Evolutionary conservation across 169 alveolate genomes (phyloP).

Genomic region (Sarcocystis neurona): DNA sequence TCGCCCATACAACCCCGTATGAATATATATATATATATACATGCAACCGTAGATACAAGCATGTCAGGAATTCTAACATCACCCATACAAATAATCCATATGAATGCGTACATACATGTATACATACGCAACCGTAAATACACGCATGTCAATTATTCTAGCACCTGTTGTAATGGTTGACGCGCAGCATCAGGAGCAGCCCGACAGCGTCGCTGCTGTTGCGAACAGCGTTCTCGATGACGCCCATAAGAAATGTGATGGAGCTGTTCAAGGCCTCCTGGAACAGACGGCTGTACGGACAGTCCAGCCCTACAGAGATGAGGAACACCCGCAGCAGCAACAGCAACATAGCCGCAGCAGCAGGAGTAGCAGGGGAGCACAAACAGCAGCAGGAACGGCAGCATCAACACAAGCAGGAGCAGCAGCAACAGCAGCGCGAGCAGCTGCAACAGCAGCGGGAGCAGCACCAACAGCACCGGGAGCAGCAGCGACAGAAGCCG

Average conservation of each 20-base stretch:
- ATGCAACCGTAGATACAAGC: too few relatives aligned
- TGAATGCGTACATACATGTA: too few relatives aligned
- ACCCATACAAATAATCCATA: too few relatives aligned
- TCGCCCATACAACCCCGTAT: too few relatives aligned
- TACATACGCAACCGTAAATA: too few relatives aligned
- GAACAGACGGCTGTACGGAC: conserved; percentile 9
- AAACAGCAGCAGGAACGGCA: not conserved
- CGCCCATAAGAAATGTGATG: not conserved
- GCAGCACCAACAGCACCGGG: not conserved
- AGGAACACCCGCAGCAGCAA: not conserved
- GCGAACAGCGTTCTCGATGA: not conserved
- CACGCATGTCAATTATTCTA: too few relatives aligned
- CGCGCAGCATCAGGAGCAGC: conserved; percentile 60
- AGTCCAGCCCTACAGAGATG: not conserved
- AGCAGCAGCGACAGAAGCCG: not conserved
- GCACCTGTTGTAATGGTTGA: conserved; percentile 48
- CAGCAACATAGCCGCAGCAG: not conserved
- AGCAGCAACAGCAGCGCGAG: not conserved
- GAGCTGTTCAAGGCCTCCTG: conserved; percentile 41
- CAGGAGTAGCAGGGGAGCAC: not conserved
- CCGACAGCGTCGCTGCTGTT: conserved; percentile 57
- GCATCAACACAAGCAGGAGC: not conserved
- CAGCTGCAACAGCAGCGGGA: not conserved
- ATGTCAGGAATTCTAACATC: too few relatives aligned
- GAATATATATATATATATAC: too few relatives aligned